Percentiles rank a stretch among this genome's conserved stretches.
phyloP scores from a whole-genome alignment of 2,329 filamentous ascomycete species.

The Penicillium sclerotiorum region DNA sequence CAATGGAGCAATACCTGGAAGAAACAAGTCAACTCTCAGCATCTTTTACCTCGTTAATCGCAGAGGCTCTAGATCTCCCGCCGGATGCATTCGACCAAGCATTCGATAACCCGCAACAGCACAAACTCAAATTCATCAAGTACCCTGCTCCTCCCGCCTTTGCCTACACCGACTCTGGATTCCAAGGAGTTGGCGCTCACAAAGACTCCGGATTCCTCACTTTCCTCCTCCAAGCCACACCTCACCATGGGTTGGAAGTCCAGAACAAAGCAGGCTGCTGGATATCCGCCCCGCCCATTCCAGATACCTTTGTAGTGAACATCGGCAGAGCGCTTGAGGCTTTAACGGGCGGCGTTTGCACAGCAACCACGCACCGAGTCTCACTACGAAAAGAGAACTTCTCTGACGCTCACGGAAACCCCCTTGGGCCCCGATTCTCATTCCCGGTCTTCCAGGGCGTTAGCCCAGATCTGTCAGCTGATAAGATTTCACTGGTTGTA shows the following conservation, averaged over 20 bases:
- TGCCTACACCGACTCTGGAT: constrained; percentile 28
- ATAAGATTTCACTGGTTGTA: constrained; percentile 32
- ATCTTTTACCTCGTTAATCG: constrained; percentile 33
- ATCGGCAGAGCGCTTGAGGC: constrained; percentile 46
- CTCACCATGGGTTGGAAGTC: constrained; percentile 51
- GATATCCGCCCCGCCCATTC: constrained; percentile 49
- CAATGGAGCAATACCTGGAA: constrained; percentile 34
- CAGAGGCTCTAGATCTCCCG: constrained; percentile 36
- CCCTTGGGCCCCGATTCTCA: constrained; percentile 37
- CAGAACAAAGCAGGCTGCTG: constrained; percentile 51
- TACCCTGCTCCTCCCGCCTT: constrained; percentile 43
- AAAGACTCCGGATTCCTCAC: constrained; percentile 56
- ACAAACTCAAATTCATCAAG: constrained; percentile 45
- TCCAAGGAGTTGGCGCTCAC: constrained; percentile 49
- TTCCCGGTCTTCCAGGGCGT: constrained; percentile 42
- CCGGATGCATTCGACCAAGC: constrained; percentile 33
- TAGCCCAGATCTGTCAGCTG: constrained; percentile 34
- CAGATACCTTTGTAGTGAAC: constrained; percentile 52
- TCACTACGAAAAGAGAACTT: constrained; percentile 33
- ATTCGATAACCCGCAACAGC: constrained; percentile 38
- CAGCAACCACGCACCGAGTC: constrained; percentile 41
- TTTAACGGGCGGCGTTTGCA: constrained; percentile 39
- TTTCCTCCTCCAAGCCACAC: constrained; percentile 50
- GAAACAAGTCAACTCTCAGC: constrained; percentile 29
- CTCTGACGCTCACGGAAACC: constrained; percentile 20